These are phyloP conservation scores for Syzygium grande DNA, from an alignment of 345 rosid genomes.

Conservation along the genomic window DNA sequence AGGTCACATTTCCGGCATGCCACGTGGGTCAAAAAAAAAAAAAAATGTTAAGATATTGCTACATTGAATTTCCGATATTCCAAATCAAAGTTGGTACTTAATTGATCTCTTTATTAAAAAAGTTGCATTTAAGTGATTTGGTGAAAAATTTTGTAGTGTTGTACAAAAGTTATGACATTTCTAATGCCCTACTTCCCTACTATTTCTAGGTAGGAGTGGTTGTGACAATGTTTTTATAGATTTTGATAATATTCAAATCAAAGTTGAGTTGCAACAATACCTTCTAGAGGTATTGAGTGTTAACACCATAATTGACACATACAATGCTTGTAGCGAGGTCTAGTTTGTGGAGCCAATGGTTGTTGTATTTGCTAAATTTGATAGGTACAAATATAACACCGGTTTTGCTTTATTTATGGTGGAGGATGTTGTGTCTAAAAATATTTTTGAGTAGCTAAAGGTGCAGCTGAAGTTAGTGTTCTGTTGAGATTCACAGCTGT, in stretches of 20 bases:
- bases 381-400: background rate
- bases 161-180: too few relatives aligned
- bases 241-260: background rate
- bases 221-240: background rate
- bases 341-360: background rate
- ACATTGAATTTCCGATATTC: too few relatives aligned
- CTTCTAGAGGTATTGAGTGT: background rate
- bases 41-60: too few relatives aligned
- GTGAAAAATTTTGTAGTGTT: too few relatives aligned
- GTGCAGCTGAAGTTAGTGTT: background rate
- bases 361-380: background rate
- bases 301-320: background rate
- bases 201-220: rapidly evolving
- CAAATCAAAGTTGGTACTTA: too few relatives aligned
- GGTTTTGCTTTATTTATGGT: background rate
- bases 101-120: too few relatives aligned
- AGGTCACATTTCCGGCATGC: too few relatives aligned
- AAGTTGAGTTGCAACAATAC: background rate
- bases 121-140: too few relatives aligned
- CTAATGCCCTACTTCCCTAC: too few relatives aligned
- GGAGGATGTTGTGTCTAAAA: background rate
- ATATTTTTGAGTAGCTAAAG: background rate
- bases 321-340: rapidly evolving
- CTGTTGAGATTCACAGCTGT: background rate
- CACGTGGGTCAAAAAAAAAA: too few relatives aligned